These are phyloP conservation scores for Xylaria curta DNA, from an alignment of 495 filamentous ascomycete species.

Conservation along the genomic window DNA sequence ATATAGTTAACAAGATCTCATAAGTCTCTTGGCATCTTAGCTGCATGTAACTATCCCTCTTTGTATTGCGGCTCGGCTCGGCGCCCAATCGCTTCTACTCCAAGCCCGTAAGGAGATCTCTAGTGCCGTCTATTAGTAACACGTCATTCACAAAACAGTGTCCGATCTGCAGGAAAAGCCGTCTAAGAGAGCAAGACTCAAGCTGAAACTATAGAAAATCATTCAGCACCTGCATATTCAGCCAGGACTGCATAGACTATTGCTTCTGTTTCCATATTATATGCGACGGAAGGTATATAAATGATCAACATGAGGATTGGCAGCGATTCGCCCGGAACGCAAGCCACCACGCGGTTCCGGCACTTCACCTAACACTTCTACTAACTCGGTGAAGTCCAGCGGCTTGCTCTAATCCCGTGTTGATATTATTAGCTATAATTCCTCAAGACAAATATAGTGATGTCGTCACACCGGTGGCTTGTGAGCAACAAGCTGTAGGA, in stretches of 20 bases:
- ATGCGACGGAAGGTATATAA: constrained; percentile 7
- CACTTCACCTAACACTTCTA: not conserved
- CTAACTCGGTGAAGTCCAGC: not conserved
- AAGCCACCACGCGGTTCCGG: constrained; percentile 1
- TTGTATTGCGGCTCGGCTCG: constrained; percentile 15
- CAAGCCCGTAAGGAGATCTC: constrained; percentile 4
- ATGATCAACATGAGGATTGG: constrained; percentile 1
- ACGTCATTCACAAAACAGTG: not conserved
- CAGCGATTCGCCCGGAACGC: not conserved
- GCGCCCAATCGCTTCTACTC: constrained; percentile 3
- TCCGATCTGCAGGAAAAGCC: constrained; percentile 14
- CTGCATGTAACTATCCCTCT: constrained; percentile 3
- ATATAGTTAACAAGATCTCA: not conserved
- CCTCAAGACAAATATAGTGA: not conserved
- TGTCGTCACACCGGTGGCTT: constrained; percentile 18
- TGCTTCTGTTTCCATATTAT: constrained; percentile 5
- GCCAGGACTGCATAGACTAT: constrained; percentile 22
- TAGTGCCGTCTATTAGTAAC: not conserved
- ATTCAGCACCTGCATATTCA: not conserved
- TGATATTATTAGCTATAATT: constrained; percentile 3
- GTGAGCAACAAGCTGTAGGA: not conserved
- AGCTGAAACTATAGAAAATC: not conserved
- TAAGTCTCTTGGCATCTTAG: not conserved
- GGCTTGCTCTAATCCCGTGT: not conserved
- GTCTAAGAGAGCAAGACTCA: not conserved